Conservation (phyloP, 2,329 filamentous ascomycete genomes). For the Diaporthe sp. region DNA sequence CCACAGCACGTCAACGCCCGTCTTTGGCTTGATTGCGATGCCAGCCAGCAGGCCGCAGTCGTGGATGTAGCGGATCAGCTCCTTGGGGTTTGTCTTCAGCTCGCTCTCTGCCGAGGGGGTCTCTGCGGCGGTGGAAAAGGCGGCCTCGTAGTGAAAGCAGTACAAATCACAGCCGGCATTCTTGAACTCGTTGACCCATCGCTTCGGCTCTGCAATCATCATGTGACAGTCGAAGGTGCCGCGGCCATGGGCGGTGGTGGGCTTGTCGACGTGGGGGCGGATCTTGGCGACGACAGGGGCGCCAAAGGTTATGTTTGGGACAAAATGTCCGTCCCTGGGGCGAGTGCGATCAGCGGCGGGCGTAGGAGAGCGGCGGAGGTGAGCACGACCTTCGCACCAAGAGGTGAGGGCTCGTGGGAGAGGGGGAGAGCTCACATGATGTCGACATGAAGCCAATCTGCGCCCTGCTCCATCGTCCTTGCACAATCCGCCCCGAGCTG, state of each 20-base stretch:
- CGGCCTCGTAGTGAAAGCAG: conserved; percentile 99
- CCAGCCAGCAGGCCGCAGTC: conserved; percentile 88
- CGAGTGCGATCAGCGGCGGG: neutral
- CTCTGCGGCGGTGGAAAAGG: conserved; percentile 87
- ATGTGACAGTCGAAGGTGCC: conserved; percentile 99
- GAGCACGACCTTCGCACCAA: neutral
- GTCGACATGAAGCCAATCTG: conserved; percentile 95
- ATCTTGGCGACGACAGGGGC: conserved; percentile 96
- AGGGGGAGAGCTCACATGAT: conserved; percentile 71
- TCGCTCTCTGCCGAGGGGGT: conserved; percentile 77
- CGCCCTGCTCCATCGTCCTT: conserved; percentile 84
- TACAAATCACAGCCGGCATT: conserved; percentile 97
- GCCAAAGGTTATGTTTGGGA: conserved; percentile 98
- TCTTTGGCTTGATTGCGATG: conserved; percentile 95
- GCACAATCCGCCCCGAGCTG: conserved; percentile 87
- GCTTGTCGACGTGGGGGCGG: conserved; percentile 83
- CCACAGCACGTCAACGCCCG: conserved; percentile 90
- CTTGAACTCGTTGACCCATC: conserved; percentile 97
- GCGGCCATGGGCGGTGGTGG: conserved; percentile 74
- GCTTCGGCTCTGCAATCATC: conserved; percentile 99
- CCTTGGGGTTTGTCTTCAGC: conserved; percentile 81
- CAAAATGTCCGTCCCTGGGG: conserved; percentile 94
- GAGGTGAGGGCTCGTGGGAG: neutral
- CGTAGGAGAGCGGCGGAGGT: neutral
- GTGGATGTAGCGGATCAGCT: conserved; percentile 92